Conservation (phyloP, 306 rosid species). For the Oxytropis ochrocephala region DNA sequence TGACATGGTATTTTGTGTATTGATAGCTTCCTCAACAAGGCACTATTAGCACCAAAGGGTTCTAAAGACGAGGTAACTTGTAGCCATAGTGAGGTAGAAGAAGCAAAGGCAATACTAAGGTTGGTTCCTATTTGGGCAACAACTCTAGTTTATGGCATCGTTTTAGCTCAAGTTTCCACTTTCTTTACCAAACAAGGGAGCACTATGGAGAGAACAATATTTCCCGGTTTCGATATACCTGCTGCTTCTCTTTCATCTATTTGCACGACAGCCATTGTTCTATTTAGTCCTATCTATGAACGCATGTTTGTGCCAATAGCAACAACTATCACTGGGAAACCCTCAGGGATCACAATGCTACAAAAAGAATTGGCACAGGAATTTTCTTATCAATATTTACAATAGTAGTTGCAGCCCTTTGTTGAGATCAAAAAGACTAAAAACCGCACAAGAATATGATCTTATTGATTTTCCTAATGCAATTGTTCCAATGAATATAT, state of each 20-base stretch:
- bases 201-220: constrained; percentile 45
- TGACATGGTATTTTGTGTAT: background rate
- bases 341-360: constrained; percentile 62
- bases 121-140: constrained; percentile 39
- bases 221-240: constrained; percentile 37
- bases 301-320: constrained; percentile 45
- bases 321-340: constrained; percentile 40
- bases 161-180: constrained; percentile 28
- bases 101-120: constrained; percentile 39
- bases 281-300: constrained; percentile 49
- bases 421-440: constrained; percentile 53
- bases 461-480: constrained; percentile 45
- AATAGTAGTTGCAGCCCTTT: constrained; percentile 45
- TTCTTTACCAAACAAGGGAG: constrained; percentile 40
- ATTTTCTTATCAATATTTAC: constrained; percentile 34
- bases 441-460: constrained; percentile 45
- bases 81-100: constrained; percentile 30
- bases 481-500: constrained; percentile 59
- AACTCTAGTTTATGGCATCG: constrained; percentile 28
- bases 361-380: constrained; percentile 70
- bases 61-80: constrained; percentile 22
- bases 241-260: constrained; percentile 59
- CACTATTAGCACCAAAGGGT: constrained; percentile 21
- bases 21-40: constrained; percentile 38
- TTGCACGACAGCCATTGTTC: constrained; percentile 16